phyloP scores from a whole-genome alignment of 345 rosid genomes.

The Eucalyptus cloeziana region DNA sequence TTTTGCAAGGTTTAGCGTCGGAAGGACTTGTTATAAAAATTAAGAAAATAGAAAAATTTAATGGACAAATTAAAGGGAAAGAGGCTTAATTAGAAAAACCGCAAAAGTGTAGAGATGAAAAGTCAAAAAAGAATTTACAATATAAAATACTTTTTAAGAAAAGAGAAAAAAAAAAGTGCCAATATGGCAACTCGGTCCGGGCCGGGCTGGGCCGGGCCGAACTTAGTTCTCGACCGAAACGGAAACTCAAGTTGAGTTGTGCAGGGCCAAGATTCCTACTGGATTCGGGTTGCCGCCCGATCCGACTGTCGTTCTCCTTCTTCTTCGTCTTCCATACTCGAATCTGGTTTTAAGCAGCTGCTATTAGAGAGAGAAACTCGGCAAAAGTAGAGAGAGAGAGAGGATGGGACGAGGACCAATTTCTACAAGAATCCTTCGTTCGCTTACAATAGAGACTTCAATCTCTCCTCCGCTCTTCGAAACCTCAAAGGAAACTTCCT shows the following conservation, averaged over 20 bases:
- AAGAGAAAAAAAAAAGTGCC: neutral
- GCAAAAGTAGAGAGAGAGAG: neutral
- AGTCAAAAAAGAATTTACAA: neutral
- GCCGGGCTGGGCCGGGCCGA: fast-evolving
- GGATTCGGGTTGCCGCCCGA: neutral
- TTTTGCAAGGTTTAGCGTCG: fast-evolving
- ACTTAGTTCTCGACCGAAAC: neutral
- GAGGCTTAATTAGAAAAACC: neutral
- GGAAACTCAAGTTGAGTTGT: no score
- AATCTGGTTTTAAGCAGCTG: neutral
- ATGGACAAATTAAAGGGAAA: neutral
- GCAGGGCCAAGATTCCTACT: neutral
- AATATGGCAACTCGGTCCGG: neutral
- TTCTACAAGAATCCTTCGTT: constrained; percentile 54
- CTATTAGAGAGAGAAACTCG: neutral
- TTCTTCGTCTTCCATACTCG: neutral
- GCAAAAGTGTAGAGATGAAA: neutral
- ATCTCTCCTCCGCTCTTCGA: constrained; percentile 46
- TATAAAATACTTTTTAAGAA: neutral
- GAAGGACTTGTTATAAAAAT: neutral
- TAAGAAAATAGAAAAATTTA: neutral
- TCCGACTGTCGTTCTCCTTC: neutral
- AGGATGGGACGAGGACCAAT: constrained; percentile 54
- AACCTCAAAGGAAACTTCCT: constrained; percentile 29
- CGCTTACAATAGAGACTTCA: constrained; percentile 39